phyloP scores from a whole-genome alignment of 129 eudicot genomes.

The Centaurea solstitialis region DNA sequence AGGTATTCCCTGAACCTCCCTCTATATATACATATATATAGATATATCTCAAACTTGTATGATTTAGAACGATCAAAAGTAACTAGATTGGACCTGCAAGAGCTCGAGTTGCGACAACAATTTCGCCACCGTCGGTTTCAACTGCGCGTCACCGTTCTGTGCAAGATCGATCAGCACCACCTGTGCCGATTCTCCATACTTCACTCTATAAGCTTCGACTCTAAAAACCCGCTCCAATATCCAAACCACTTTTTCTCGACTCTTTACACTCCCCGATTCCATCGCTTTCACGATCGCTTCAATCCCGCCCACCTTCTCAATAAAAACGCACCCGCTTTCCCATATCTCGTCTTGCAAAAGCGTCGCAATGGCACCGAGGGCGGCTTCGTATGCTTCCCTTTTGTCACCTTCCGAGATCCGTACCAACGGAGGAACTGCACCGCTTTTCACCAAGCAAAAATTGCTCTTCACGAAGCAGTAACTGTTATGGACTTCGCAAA shows the following conservation, averaged over 20 bases:
- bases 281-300: constrained; percentile 54
- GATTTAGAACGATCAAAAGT: constrained; percentile 51
- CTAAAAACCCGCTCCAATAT: constrained; percentile 71
- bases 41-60: constrained; percentile 8
- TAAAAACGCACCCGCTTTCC: constrained; percentile 63
- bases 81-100: constrained; percentile 74
- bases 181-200: constrained; percentile 71
- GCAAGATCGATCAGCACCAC: constrained; percentile 75
- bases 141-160: constrained; percentile 63
- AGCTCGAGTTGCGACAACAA: constrained; percentile 86
- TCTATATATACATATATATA: no score
- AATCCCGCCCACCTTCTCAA: constrained; percentile 45
- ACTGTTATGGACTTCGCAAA: constrained; percentile 72
- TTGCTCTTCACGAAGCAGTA: constrained; percentile 58
- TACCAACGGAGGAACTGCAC: constrained; percentile 54
- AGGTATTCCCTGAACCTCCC: no score
- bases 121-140: constrained; percentile 70
- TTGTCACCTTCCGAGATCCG: constrained; percentile 51
- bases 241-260: constrained; percentile 79
- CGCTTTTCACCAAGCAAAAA: constrained; percentile 79
- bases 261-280: constrained; percentile 51
- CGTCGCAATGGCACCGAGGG: constrained; percentile 59
- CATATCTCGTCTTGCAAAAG: constrained; percentile 69
- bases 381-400: constrained; percentile 80
- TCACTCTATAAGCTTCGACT: constrained; percentile 54